These are phyloP conservation scores for Pythium plurisporium DNA, from an alignment of 352 stramenopile genomes.

Conservation along the genomic window DNA sequence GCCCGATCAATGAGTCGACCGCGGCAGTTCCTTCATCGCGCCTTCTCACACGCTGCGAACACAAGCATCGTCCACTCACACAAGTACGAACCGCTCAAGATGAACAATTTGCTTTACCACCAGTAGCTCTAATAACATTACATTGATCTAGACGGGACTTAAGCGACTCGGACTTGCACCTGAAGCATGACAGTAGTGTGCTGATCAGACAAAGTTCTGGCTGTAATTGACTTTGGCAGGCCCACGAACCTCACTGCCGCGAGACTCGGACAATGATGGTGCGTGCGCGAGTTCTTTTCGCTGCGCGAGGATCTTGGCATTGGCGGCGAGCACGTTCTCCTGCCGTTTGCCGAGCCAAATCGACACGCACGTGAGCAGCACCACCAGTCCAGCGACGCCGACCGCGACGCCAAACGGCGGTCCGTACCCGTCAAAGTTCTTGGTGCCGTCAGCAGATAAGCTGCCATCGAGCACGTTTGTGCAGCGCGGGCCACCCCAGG, in stretches of 20 bases:
- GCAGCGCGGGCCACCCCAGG: slow-evolving; percentile 22
- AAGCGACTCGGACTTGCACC: neutral
- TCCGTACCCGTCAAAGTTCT: slow-evolving; percentile 10
- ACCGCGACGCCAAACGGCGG: slow-evolving; percentile 7
- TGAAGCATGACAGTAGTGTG: neutral
- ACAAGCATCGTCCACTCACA: no score
- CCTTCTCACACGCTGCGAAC: no score
- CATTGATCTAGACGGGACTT: neutral
- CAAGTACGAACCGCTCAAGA: no score
- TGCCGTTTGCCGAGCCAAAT: slow-evolving; percentile 2
- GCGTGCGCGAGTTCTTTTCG: neutral
- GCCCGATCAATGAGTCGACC: no score
- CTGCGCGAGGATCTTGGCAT: neutral
- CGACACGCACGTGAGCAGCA: slow-evolving; percentile 5
- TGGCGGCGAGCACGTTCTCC: neutral
- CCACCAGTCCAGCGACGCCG: neutral
- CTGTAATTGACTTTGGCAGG: slow-evolving; percentile 9
- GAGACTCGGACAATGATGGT: neutral
- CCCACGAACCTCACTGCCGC: neutral
- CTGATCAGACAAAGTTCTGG: slow-evolving; percentile 13
- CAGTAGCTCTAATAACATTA: no score
- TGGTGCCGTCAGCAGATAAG: neutral
- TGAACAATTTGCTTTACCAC: no score
- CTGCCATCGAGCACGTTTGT: slow-evolving; percentile 32
- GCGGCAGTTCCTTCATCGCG: no score